These are phyloP conservation scores for Stevia rebaudiana DNA, from an alignment of 140 eudicot species.

Conservation along the genomic window DNA sequence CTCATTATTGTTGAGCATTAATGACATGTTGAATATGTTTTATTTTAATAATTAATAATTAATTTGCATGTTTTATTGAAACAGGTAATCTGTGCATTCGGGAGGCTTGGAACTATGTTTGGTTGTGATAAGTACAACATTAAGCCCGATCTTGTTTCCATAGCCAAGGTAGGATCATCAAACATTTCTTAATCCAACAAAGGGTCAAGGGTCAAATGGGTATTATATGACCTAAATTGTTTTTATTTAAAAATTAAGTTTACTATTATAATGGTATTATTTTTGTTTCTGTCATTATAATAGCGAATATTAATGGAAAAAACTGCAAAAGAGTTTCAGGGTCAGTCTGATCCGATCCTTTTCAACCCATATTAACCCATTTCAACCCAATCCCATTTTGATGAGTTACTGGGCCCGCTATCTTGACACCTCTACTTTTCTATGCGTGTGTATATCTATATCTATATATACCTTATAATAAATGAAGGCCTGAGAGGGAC, in stretches of 20 bases:
- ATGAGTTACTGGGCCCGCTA: not conserved
- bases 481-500: too few relatives aligned
- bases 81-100: conserved; percentile 69
- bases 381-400: conserved; percentile 2
- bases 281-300: not conserved
- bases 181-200: not conserved
- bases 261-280: not conserved
- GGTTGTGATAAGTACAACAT: conserved; percentile 80
- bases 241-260: not conserved
- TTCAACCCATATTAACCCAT: not conserved
- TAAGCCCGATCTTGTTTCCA: conserved; percentile 78
- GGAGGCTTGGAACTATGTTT: conserved; percentile 77
- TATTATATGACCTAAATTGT: not conserved
- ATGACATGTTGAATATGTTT: not conserved
- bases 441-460: too few relatives aligned
- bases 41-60: not conserved
- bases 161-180: conserved; percentile 58
- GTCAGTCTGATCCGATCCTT: not conserved
- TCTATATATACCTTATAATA: too few relatives aligned
- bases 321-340: not conserved
- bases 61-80: not conserved
- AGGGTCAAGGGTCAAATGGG: conserved; percentile 5
- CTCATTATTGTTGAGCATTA: not conserved
- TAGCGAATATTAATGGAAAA: not conserved
- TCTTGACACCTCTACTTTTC: not conserved